These are phyloP conservation scores for Oryza glumipatula DNA, from an alignment of 176 grass and related monocot genomes.

Conservation along the genomic window DNA sequence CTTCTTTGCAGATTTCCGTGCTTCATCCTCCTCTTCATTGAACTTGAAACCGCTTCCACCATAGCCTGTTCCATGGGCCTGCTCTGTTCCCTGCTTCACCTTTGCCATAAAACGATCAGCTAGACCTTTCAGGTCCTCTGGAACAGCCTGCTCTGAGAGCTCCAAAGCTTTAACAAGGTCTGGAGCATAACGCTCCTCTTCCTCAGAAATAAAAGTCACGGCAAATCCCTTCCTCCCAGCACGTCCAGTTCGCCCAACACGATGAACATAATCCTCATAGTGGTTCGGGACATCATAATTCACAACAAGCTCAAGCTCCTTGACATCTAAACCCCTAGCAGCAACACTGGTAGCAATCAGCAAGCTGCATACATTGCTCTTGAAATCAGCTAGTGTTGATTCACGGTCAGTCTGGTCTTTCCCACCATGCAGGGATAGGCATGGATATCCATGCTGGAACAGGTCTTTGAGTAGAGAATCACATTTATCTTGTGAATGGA, in stretches of 20 bases:
- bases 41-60: conserved; percentile 97
- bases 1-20: conserved; percentile 77
- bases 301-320: conserved; percentile 92
- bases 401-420: conserved; percentile 98
- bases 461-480: conserved; percentile 94
- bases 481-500: conserved; percentile 99
- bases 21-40: conserved; percentile 97
- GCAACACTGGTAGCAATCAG: conserved; percentile 93
- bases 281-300: conserved; percentile 98
- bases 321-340: conserved; percentile 94
- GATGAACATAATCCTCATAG: conserved; percentile 99
- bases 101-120: conserved; percentile 89
- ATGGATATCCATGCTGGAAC: conserved; percentile 91
- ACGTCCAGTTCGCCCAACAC: conserved; percentile 91
- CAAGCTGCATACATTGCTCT: conserved; percentile 83
- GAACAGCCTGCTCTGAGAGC: conserved; percentile 85
- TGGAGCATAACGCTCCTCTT: conserved; percentile 88
- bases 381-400: conserved; percentile 93
- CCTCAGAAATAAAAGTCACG: conserved; percentile 91
- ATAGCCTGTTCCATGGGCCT: conserved; percentile 92
- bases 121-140: conserved; percentile 80
- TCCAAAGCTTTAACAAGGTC: conserved; percentile 96
- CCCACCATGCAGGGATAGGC: conserved; percentile 83
- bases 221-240: conserved; percentile 89
- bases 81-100: conserved; percentile 91